Percentiles rank a stretch among this genome's conserved stretches.
phyloP scores from a whole-genome alignment of 768 basidiomycete genomes.

The Leccinum broughii region DNA sequence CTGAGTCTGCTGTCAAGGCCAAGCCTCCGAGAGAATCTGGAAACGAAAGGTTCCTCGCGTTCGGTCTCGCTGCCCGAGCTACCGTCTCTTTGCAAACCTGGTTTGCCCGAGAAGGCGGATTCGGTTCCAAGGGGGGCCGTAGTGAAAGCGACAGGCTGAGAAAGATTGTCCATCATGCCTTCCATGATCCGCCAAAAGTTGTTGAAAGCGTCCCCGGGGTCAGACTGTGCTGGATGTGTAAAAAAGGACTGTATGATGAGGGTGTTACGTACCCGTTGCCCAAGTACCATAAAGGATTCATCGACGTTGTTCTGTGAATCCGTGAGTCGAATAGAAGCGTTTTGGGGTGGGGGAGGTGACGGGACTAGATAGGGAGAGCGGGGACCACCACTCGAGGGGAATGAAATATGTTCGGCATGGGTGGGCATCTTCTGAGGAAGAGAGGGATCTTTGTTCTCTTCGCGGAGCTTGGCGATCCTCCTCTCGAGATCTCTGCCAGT shows the following conservation, averaged over 20 bases:
- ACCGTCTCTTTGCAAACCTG: constrained; percentile 41
- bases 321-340: constrained; percentile 34
- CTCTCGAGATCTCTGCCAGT: constrained; percentile 70
- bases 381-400: constrained; percentile 17
- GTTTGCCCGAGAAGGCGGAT: constrained; percentile 24
- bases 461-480: constrained; percentile 66
- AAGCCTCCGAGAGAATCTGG: constrained; percentile 51
- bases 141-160: constrained; percentile 77
- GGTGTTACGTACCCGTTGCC: constrained; percentile 57
- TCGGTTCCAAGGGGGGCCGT: constrained; percentile 68
- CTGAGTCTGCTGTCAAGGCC: constrained; percentile 26
- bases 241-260: too few species aligned
- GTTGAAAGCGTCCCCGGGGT: constrained; percentile 85
- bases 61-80: constrained; percentile 69
- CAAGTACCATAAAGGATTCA: constrained; percentile 87
- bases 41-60: constrained; percentile 60
- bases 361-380: constrained; percentile 35
- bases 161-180: constrained; percentile 83
- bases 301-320: constrained; percentile 70
- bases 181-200: constrained; percentile 89
- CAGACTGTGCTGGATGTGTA: constrained; percentile 48
- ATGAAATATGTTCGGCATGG: constrained; percentile 25
- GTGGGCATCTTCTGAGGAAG: constrained; percentile 59
- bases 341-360: constrained; percentile 49
- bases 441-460: constrained; percentile 76